phyloP scores from a whole-genome alignment of 164 flowering plant genomes.

The Macadamia integrifolia region DNA sequence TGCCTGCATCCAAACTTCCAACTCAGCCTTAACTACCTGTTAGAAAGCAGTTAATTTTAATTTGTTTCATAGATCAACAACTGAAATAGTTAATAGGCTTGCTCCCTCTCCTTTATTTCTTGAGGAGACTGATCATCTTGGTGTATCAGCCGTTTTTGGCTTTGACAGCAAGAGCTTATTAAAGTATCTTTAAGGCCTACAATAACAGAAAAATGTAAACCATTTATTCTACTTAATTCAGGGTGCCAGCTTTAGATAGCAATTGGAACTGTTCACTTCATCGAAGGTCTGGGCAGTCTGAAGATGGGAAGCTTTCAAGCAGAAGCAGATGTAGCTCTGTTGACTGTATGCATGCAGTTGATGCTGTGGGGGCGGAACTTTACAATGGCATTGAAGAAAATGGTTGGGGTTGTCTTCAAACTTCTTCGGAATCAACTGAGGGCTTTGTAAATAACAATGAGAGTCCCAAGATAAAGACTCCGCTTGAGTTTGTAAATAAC shows the following conservation, averaged over 20 bases:
- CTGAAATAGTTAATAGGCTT: too few relatives aligned
- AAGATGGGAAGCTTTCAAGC: conserved; percentile 29
- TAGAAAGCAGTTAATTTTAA: too few relatives aligned
- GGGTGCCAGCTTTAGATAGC: conserved; percentile 30
- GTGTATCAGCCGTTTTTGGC: neutral
- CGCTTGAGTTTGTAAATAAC: conserved; percentile 47
- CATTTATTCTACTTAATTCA: conserved; percentile 15
- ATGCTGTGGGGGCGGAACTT: conserved; percentile 23
- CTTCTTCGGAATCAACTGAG: conserved; percentile 24
- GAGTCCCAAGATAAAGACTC: conserved; percentile 26
- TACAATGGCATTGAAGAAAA: conserved; percentile 24
- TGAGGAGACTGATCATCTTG: neutral
- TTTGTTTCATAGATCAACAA: too few relatives aligned
- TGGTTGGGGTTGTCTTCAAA: conserved; percentile 25
- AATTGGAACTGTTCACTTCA: conserved; percentile 21
- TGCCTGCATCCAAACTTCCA: too few relatives aligned
- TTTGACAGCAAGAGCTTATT: too few relatives aligned
- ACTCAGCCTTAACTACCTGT: too few relatives aligned
- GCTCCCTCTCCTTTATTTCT: neutral
- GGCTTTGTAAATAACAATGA: conserved; percentile 45
- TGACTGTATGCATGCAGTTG: conserved; percentile 22
- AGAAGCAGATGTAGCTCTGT: conserved; percentile 34
- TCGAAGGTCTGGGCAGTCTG: conserved; percentile 40
- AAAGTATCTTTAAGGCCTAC: too few relatives aligned
- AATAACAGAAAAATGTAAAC: neutral